Percentiles rank a stretch among this genome's conserved stretches.
phyloP scores from a whole-genome alignment of 495 filamentous ascomycete species.

The Tuber brumale region DNA sequence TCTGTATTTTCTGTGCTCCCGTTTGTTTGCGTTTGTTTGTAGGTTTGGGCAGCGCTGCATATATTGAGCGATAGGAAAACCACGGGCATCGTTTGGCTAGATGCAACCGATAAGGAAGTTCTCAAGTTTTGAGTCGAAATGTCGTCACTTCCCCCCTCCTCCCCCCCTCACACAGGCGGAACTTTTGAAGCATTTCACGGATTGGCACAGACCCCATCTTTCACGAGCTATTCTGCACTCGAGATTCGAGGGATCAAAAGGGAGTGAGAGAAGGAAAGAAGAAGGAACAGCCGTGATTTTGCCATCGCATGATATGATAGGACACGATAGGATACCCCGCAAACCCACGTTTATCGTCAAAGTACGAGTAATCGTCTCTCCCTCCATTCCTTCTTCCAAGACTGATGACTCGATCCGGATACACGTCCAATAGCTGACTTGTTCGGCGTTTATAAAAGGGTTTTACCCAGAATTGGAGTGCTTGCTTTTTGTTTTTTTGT shows the following conservation, averaged over 20 bases:
- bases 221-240: not conserved
- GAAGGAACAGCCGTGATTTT: not conserved
- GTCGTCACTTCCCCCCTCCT: not conserved
- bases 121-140: slow-evolving; percentile 20
- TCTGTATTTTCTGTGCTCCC: not conserved
- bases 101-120: slow-evolving; percentile 30
- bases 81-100: slow-evolving; percentile 27
- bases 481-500: not conserved
- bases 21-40: slow-evolving; percentile 3
- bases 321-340: not conserved
- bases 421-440: slow-evolving; percentile 1
- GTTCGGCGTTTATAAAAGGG: not conserved
- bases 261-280: not conserved
- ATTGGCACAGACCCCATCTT: not conserved
- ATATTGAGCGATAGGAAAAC: slow-evolving; percentile 32
- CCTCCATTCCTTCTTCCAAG: not conserved
- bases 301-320: not conserved
- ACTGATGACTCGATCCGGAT: not conserved
- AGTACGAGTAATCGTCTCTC: not conserved
- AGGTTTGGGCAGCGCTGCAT: slow-evolving; percentile 38
- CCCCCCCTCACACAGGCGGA: not conserved
- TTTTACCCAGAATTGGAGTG: not conserved
- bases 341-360: not conserved
- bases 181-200: not conserved
- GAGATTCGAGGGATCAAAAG: not conserved